Percentiles rank a stretch among this genome's conserved stretches.
Evolutionary conservation across 169 alveolate species (phyloP).

Genomic region (Eimeria necatrix): DNA sequence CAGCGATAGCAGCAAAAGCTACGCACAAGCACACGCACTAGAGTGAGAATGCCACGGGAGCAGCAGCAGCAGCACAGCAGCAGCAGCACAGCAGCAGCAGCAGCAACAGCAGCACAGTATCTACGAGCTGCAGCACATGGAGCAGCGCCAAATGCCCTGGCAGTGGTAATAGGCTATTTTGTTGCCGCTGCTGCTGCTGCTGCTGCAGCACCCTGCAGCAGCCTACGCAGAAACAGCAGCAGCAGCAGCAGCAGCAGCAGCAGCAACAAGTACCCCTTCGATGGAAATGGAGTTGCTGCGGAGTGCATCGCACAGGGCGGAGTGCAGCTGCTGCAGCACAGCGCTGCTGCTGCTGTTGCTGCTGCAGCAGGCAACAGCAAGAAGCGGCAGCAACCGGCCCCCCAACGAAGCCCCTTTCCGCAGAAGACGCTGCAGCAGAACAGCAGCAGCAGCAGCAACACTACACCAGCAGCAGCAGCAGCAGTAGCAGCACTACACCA

Average conservation of each 20-base stretch:
- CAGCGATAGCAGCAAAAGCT: not conserved
- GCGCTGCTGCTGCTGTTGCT: constrained; percentile 11
- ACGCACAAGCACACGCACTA: too few relatives aligned
- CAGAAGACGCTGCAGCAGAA: constrained; percentile 27
- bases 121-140: too few relatives aligned
- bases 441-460: not conserved
- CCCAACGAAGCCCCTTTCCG: not conserved
- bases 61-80: too few relatives aligned
- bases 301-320: not conserved
- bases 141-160: too few relatives aligned
- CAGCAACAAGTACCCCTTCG: not conserved
- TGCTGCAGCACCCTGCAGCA: too few relatives aligned
- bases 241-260: too few relatives aligned
- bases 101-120: too few relatives aligned
- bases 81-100: too few relatives aligned
- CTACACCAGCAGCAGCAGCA: not conserved
- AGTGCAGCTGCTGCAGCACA: not conserved
- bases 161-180: too few relatives aligned
- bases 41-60: too few relatives aligned
- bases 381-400: not conserved
- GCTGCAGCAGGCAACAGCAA: constrained; percentile 17
- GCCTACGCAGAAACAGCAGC: too few relatives aligned
- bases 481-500: not conserved
- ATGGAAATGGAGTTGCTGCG: not conserved
- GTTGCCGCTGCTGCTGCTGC: too few relatives aligned